Base-by-base conservation (phyloP, 108 stramenopile species). In the Skeletonema grethae region DNA sequence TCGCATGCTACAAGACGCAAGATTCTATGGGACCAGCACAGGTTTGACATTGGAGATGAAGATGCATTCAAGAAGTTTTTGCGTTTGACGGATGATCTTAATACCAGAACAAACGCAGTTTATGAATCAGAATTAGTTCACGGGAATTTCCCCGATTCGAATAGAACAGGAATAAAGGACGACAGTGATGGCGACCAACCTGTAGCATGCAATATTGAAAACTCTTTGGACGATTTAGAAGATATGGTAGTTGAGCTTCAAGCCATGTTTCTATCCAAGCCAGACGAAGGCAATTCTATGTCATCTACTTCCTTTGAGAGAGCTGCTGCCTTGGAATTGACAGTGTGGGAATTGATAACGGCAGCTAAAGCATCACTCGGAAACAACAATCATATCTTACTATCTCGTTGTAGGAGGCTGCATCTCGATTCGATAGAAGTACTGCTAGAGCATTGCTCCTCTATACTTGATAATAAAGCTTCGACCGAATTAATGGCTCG, bases 11-110 rank as follows among this genome's bases (percentile, higher is more conserved):
- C 85, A 1, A 48, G 90, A 31, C 76, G 93, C 61, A 57, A 56
- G 28, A 65, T 87, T 69, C 73, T 94, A 9, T 91, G 85, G 86
- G 88, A 94, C 24, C 93, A 94, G 60, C 93, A 91, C 80, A 77
- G 87, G 1, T 94, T 94, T 69, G 93, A 94, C 64, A 91, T 94
- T 77, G 88, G 90, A 10, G 86, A 57, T 6, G 66, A 79, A 20
- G 68, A 38, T 43, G 18, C 30, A 9, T 73, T 73, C 10, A 55
- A 69, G 22, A 35, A 35, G 39, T 70, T 55, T 31, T 38, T 69
- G 13, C 43, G 74, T 70, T 59, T 66, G 38, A 12, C 63, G 11
- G 3, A 35, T 28, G 11, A 66, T 39, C 12, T 35, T 38, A 48
- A 73, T 80, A 85, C 53, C 2, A 61, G 60, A 48, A 65, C 46